Evolutionary conservation across 1,139 yeast species (phyloP), one percentile per base, ranked within the genome.

Genomic region (Candida tunisiensis): DNA sequence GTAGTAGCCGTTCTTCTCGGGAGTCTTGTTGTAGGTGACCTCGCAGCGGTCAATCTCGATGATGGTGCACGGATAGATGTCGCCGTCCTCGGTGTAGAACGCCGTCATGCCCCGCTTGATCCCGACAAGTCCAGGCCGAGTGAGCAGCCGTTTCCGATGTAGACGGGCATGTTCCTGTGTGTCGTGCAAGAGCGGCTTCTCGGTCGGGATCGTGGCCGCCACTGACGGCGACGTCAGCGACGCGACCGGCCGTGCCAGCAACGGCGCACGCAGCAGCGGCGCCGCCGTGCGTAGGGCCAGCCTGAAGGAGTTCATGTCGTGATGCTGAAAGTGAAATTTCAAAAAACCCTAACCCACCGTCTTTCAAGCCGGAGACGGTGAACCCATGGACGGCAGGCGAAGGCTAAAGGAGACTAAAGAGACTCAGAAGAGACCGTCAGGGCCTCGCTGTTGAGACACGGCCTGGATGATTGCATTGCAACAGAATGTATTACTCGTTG

Each of bases 101-200:
- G 93, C 70, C 30, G 83, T 72, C 95, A 88, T 85, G 13, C 96
- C 96, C 36, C 75, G 60, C 48, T 88, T 88, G 36, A 70, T 58
- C 1, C 92, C 93, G 16, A 85, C 56, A 21, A 82, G 57, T 6
- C 98, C 98, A 5, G 93, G 74, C 51, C 98, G 70, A 23, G 57
- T 53, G 19, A 83, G 69, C 25, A 82, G 59, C 9, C 40, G n/a
- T n/a, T n/a, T n/a, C 48, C 94, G 67, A 15, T 44, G 39, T 17
- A 21, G 34, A 28, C 48, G 57, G 5, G 53, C 57, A 15, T 51
- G 53, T 19, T 41, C 49, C 2, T 55, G 54, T 1, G 58, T 40
- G 28, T 50, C 47, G 30, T 44, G 41, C 5, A 57, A 45, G 6
- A 36, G 35, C 6, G 59, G 60, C 5, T 48, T 41, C 21, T 33